Percentiles rank a stretch among this genome's conserved stretches.
phyloP scores from a whole-genome alignment of 2,329 filamentous ascomycete species.

The Arthrobotrys sinensis region DNA sequence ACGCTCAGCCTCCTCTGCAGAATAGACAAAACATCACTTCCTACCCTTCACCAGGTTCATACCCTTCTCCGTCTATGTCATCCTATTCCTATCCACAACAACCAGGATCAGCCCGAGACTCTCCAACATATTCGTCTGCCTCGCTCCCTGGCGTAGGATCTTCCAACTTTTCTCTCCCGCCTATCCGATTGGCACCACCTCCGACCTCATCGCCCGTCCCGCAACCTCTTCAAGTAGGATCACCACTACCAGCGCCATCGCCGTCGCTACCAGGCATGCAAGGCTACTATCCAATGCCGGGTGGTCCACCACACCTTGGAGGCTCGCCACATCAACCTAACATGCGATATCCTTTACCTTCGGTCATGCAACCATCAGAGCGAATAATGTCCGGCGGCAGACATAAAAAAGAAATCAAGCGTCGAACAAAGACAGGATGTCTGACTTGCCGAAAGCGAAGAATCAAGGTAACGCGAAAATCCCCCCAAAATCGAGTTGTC shows the following conservation, averaged over 20 bases:
- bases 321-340: constrained; percentile 70
- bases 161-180: constrained; percentile 71
- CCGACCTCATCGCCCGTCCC: constrained; percentile 68
- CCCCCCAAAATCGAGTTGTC: constrained; percentile 63
- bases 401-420: constrained; percentile 79
- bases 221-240: constrained; percentile 69
- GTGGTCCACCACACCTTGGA: constrained; percentile 70
- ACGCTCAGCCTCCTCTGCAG: constrained; percentile 63
- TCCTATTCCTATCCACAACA: constrained; percentile 70
- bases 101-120: constrained; percentile 63
- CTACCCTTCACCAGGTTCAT: constrained; percentile 71
- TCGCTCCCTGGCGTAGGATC: constrained; percentile 69
- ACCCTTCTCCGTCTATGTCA: constrained; percentile 71
- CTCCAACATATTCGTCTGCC: constrained; percentile 69
- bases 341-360: constrained; percentile 72
- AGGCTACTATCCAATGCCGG: constrained; percentile 70
- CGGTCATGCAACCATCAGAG: constrained; percentile 70
- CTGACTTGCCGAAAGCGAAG: constrained; percentile 76
- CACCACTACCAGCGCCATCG: constrained; percentile 71
- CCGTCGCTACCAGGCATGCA: constrained; percentile 69
- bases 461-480: constrained; percentile 76
- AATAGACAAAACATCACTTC: constrained; percentile 64
- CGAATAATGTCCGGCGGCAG: constrained; percentile 75
- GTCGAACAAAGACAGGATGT: constrained; percentile 82
- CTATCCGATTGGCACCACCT: constrained; percentile 69